These are phyloP conservation scores for Hanseniaspora taiwanica DNA, from an alignment of 805 yeast genomes.

Conservation along the genomic window DNA sequence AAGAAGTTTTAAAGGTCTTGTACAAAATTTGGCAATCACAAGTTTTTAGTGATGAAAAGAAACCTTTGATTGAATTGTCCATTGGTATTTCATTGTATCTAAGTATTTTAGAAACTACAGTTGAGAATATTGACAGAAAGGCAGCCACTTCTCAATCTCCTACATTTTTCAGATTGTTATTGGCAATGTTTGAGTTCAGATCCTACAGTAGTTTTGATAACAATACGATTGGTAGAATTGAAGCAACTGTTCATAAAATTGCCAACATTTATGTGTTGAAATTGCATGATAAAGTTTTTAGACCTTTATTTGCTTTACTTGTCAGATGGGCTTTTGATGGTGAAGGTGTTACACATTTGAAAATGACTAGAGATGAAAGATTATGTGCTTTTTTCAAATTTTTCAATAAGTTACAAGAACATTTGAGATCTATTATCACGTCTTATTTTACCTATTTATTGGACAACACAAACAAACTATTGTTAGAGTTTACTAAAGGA, in stretches of 20 bases:
- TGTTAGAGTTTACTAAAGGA: conserved; percentile 32
- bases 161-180: conserved; percentile 51
- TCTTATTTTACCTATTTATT: conserved; percentile 74
- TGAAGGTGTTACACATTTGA: conserved; percentile 42
- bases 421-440: conserved; percentile 76
- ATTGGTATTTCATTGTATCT: conserved; percentile 56
- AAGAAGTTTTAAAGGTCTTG: conserved; percentile 47
- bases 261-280: conserved; percentile 74
- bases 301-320: conserved; percentile 78
- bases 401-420: conserved; percentile 72
- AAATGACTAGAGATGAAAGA: conserved; percentile 41
- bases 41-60: conserved; percentile 9
- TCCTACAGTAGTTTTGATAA: conserved; percentile 43
- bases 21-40: conserved; percentile 46
- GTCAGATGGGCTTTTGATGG: conserved; percentile 90
- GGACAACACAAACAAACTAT: conserved; percentile 51
- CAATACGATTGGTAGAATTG: conserved; percentile 71
- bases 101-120: conserved; percentile 48
- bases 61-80: conserved; percentile 24
- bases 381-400: conserved; percentile 70
- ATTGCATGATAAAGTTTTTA: conserved; percentile 82
- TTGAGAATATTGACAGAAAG: conserved; percentile 60
- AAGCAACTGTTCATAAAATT: conserved; percentile 58
- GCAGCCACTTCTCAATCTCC: conserved; percentile 60
- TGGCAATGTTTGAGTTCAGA: conserved; percentile 61